A percentile compares a stretch with the other conserved stretches of the same genome.
Conservation (phyloP, 2,329 filamentous ascomycete genomes). For the Laburnicola sp. region DNA sequence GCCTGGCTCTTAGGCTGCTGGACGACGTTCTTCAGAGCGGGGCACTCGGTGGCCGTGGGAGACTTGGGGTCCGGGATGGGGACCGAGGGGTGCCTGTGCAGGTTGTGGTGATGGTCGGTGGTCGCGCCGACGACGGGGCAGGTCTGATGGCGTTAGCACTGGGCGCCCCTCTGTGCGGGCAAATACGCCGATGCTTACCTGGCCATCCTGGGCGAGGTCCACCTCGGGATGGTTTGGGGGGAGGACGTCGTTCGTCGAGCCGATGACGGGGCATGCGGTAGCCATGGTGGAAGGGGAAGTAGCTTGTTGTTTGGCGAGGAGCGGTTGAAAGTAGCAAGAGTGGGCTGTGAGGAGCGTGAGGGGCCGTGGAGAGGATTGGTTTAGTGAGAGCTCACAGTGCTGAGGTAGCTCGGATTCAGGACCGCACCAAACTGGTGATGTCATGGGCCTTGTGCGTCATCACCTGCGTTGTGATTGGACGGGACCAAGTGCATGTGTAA, state of each 20-base stretch:
- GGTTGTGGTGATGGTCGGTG: constrained; percentile 50
- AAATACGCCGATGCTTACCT: constrained; percentile 14
- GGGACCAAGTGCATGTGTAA: too few species aligned
- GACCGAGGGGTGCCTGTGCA: constrained; percentile 47
- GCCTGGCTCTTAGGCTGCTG: constrained; percentile 41
- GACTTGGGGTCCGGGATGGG: constrained; percentile 26
- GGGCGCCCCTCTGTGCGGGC: not conserved
- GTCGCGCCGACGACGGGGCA: constrained; percentile 53
- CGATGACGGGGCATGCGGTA: constrained; percentile 36
- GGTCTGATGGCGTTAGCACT: constrained; percentile 16
- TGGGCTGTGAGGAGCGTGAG: constrained; percentile 1
- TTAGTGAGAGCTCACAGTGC: too few species aligned
- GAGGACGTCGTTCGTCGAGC: constrained; percentile 49
- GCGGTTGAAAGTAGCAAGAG: not conserved
- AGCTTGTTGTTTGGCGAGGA: not conserved
- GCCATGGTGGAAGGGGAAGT: not conserved
- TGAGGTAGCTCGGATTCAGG: too few species aligned
- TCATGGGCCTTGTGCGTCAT: too few species aligned
- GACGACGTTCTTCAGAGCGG: constrained; percentile 47
- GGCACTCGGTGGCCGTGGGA: constrained; percentile 45
- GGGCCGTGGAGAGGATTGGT: not conserved
- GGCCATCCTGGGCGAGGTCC: constrained; percentile 46
- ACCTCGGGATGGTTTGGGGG: constrained; percentile 50
- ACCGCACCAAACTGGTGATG: too few species aligned
- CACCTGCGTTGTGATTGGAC: too few species aligned